A percentile compares a stretch with the other conserved stretches of the same genome.
These are phyloP conservation scores for Mrakia blollopis DNA, from an alignment of 768 basidiomycete genomes.

Conservation along the genomic window DNA sequence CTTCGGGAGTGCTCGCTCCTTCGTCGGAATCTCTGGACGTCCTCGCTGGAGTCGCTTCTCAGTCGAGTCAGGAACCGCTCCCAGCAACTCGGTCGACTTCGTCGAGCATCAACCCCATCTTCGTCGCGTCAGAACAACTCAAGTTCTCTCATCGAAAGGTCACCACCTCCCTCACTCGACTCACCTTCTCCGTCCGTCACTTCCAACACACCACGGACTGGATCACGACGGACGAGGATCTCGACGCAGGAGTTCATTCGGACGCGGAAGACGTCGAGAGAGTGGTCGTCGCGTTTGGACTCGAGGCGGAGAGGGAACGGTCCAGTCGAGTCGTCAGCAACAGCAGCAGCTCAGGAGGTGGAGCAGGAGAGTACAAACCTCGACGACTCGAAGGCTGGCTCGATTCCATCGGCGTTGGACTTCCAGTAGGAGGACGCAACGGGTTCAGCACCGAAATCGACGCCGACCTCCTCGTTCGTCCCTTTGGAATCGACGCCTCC, in stretches of 20 bases:
- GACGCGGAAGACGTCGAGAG: slow-evolving; percentile 32
- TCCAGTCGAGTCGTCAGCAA: slow-evolving; percentile 49
- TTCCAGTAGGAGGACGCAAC: slow-evolving; percentile 34
- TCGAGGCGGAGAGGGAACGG: slow-evolving; percentile 29
- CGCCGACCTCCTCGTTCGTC: slow-evolving; percentile 28
- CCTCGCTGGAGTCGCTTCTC: not conserved
- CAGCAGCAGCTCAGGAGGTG: slow-evolving; percentile 35
- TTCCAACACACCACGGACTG: slow-evolving; percentile 15
- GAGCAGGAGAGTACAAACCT: slow-evolving; percentile 9
- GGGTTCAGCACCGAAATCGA: slow-evolving; percentile 29
- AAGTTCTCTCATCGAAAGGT: slow-evolving; percentile 4
- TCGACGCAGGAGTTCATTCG: not conserved
- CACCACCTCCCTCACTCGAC: slow-evolving; percentile 4
- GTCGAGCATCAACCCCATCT: too few species aligned
- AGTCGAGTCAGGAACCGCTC: not conserved
- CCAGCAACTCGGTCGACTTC: not conserved
- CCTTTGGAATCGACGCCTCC: slow-evolving; percentile 21
- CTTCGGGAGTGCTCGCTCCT: slow-evolving; percentile 14
- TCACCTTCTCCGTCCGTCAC: slow-evolving; percentile 5
- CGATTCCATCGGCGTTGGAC: slow-evolving; percentile 31
- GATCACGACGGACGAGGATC: slow-evolving; percentile 1
- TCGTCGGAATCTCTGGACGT: not conserved
- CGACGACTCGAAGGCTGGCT: slow-evolving; percentile 25
- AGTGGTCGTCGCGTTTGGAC: slow-evolving; percentile 31
- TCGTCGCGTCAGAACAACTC: slow-evolving; percentile 13